Percentiles rank a stretch among this genome's conserved stretches.
Evolutionary conservation across 352 stramenopile species (phyloP).

Genomic region (Pythium guiyangense): DNA sequence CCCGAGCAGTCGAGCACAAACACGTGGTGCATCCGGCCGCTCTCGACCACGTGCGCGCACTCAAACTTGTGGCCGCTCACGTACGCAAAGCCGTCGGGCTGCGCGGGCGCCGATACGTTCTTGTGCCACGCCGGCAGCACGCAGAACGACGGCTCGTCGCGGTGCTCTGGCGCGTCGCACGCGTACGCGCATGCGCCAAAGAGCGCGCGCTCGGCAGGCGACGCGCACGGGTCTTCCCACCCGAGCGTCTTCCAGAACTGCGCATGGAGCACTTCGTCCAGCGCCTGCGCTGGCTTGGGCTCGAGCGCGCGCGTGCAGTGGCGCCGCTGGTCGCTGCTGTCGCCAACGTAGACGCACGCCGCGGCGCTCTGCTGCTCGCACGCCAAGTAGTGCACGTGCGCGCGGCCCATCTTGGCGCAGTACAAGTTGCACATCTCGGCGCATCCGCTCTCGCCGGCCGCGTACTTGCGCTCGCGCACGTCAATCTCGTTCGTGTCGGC

Average conservation of each 20-base stretch:
- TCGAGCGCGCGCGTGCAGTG: constrained; percentile 57
- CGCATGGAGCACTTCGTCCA: constrained; percentile 72
- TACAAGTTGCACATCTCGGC: constrained; percentile 83
- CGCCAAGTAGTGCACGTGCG: constrained; percentile 71
- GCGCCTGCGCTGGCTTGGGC: constrained; percentile 41
- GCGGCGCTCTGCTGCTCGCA: constrained; percentile 36
- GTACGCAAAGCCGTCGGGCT: constrained; percentile 45
- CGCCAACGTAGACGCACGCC: constrained; percentile 48
- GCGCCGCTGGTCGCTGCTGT: constrained; percentile 45
- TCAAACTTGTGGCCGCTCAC: constrained; percentile 69
- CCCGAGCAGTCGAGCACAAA: too few relatives aligned
- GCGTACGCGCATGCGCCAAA: constrained; percentile 75
- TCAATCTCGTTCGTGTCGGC: constrained; percentile 57
- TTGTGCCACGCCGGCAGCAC: constrained; percentile 66
- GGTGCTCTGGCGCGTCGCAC: constrained; percentile 65
- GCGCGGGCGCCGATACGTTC: constrained; percentile 17
- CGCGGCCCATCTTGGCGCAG: too few relatives aligned
- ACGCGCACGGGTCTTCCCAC: constrained; percentile 70
- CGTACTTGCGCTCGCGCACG: constrained; percentile 69
- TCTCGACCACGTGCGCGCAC: constrained; percentile 51
- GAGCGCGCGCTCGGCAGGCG: constrained; percentile 39
- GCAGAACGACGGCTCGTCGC: constrained; percentile 52
- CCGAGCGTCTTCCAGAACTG: constrained; percentile 73
- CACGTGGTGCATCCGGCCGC: too few relatives aligned
- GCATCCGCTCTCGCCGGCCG: constrained; percentile 49